Evolutionary conservation across 306 rosid species (phyloP).

Genomic region (Lathyrus tuberosus): DNA sequence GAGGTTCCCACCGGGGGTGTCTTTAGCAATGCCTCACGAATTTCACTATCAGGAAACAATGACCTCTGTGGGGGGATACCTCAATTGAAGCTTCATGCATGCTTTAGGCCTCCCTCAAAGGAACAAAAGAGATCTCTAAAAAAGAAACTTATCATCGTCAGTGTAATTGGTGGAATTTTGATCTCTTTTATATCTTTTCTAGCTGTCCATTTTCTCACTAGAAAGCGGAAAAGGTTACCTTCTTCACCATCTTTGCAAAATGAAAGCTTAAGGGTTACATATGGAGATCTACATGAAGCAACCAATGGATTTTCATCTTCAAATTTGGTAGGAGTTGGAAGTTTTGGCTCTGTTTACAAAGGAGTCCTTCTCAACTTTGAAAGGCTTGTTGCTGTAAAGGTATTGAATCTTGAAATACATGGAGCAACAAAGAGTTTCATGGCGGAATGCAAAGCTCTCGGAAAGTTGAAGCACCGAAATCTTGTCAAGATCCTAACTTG

Average conservation of each 20-base stretch:
- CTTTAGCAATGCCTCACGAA: constrained; percentile 28
- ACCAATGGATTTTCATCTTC: constrained; percentile 45
- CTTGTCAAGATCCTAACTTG: constrained; percentile 41
- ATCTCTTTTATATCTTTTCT: background rate
- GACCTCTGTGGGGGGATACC: constrained; percentile 48
- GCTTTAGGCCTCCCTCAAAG: background rate
- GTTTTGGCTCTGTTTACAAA: constrained; percentile 46
- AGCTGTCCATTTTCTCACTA: background rate
- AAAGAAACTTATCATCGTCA: background rate
- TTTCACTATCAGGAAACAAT: constrained; percentile 27
- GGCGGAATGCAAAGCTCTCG: constrained; percentile 40
- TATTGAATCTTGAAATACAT: constrained; percentile 38
- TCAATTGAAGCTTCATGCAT: constrained; percentile 29
- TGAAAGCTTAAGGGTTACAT: constrained; percentile 33
- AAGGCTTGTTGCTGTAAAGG: constrained; percentile 40
- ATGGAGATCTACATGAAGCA: constrained; percentile 45
- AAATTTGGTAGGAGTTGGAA: constrained; percentile 38
- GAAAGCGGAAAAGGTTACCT: constrained; percentile 14
- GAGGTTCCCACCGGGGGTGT: constrained; percentile 44
- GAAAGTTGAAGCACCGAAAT: constrained; percentile 40
- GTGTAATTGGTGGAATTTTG: background rate
- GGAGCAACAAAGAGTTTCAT: constrained; percentile 49
- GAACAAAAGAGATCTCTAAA: constrained; percentile 1
- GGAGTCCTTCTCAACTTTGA: constrained; percentile 40
- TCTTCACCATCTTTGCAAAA: background rate